Conservation (phyloP, 148 eudicot genomes). For the Chenopodium formosanum region DNA sequence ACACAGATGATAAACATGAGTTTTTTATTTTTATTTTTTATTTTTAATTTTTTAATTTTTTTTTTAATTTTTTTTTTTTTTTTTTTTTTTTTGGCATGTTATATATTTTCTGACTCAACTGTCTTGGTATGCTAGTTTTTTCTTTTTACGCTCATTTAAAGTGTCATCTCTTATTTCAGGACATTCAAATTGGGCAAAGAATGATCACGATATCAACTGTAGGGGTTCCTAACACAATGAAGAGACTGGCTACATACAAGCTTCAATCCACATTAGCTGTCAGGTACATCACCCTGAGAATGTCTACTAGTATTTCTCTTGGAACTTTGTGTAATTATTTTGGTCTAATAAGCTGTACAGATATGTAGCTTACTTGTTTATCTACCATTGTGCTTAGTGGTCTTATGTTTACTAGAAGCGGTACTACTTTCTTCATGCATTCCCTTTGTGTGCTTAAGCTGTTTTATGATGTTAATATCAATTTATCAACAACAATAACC, state of each 20-base stretch:
- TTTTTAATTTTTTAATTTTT: background rate
- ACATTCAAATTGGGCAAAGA: slow-evolving; percentile 93
- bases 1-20: slow-evolving; percentile 1
- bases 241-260: slow-evolving; percentile 79
- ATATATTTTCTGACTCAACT: background rate
- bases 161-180: slow-evolving; percentile 39
- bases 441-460: background rate
- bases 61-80: background rate
- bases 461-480: background rate
- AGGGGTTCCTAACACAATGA: slow-evolving; percentile 97
- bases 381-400: background rate
- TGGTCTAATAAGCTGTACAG: background rate
- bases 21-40: background rate
- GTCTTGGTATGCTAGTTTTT: background rate
- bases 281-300: slow-evolving; percentile 44
- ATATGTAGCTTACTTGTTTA: background rate
- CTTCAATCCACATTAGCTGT: slow-evolving; percentile 98
- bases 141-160: background rate
- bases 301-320: slow-evolving; percentile 5
- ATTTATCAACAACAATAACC: background rate
- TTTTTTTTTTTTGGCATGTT: background rate
- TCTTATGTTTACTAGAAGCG: background rate
- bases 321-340: background rate
- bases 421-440: background rate
- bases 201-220: slow-evolving; percentile 98